Conservation (phyloP, 2,329 filamentous ascomycete species). For the Colletotrichum sp. region DNA sequence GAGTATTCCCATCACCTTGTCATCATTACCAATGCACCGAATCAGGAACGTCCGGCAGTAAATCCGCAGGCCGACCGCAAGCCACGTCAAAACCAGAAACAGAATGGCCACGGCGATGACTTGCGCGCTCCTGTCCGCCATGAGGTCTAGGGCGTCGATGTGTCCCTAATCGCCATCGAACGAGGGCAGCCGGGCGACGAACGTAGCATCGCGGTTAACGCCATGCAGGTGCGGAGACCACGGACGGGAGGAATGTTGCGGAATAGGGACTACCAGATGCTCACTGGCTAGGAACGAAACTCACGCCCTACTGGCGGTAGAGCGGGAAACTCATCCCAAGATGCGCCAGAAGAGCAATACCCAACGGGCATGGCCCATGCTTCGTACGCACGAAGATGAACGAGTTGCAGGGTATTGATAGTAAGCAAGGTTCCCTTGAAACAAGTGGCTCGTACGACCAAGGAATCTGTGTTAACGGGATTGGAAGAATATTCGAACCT, state of each 20-base stretch:
- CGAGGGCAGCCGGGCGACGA: background rate
- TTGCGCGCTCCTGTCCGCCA: conserved; percentile 24
- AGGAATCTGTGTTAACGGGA: background rate
- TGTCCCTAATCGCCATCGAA: background rate
- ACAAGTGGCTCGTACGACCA: background rate
- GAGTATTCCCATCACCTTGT: conserved; percentile 35
- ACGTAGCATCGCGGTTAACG: background rate
- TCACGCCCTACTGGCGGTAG: background rate
- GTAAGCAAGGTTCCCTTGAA: background rate
- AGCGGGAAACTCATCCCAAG: background rate
- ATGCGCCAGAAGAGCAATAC: fast-evolving
- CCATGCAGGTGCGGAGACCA: background rate
- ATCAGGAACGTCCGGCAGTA: conserved; percentile 35
- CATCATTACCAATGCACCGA: conserved; percentile 34
- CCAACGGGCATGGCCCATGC: background rate
- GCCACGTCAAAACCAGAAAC: conserved; percentile 37
- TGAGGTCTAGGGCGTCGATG: background rate
- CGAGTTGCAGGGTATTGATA: background rate
- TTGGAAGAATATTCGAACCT: background rate
- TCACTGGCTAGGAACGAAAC: background rate
- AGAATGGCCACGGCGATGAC: conserved; percentile 28
- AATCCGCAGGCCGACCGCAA: conserved; percentile 32
- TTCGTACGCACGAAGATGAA: background rate
- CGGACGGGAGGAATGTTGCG: background rate
- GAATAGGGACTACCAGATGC: too few species aligned